Conservation (phyloP, 768 basidiomycete genomes). For the Boletus pseudopeckii region DNA sequence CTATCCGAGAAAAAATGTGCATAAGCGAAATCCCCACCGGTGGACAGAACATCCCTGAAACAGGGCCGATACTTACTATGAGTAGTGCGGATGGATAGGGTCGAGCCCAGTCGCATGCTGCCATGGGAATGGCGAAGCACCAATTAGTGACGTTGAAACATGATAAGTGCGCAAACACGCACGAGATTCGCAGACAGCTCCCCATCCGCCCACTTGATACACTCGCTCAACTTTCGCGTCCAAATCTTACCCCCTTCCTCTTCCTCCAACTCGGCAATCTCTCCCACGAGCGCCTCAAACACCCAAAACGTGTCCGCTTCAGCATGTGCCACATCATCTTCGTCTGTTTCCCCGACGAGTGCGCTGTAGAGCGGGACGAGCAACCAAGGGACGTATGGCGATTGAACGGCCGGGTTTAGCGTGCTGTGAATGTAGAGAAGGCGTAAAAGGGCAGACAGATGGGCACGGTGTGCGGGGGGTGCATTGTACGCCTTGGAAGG, state of each 20-base stretch:
- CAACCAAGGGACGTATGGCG: slow-evolving; percentile 65
- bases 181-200: slow-evolving; percentile 64
- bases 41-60: neutral
- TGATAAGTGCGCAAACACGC: slow-evolving; percentile 1
- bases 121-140: neutral
- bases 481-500: slow-evolving; percentile 44
- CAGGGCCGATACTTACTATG: slow-evolving; percentile 51
- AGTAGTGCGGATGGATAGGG: slow-evolving; percentile 73
- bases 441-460: slow-evolving; percentile 62
- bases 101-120: slow-evolving; percentile 66
- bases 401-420: slow-evolving; percentile 69
- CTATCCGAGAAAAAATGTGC: slow-evolving; percentile 33
- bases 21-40: neutral
- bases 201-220: slow-evolving; percentile 57
- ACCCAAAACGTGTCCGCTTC: slow-evolving; percentile 86
- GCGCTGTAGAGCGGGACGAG: slow-evolving; percentile 67
- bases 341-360: slow-evolving; percentile 57
- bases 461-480: slow-evolving; percentile 52
- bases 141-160: neutral
- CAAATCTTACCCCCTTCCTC: slow-evolving; percentile 59
- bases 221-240: slow-evolving; percentile 60
- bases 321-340: slow-evolving; percentile 57
- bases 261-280: slow-evolving; percentile 71
- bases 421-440: slow-evolving; percentile 67
- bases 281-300: slow-evolving; percentile 69